Conservation (phyloP, 345 rosid species). For the Citrus sp. region DNA sequence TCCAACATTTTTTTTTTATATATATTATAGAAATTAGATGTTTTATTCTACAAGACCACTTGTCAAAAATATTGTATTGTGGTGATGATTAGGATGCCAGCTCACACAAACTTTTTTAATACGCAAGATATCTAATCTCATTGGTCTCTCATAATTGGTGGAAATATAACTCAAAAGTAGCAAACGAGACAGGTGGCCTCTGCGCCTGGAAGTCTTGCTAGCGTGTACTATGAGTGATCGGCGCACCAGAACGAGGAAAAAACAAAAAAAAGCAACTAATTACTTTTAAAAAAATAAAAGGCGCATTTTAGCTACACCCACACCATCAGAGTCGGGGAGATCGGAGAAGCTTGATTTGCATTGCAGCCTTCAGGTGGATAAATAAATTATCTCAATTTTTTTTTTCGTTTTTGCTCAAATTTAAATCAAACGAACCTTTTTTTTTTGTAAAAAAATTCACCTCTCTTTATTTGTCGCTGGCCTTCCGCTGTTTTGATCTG, state of each 20-base stretch:
- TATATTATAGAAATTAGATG: too few species aligned
- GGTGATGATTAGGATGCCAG: constrained; percentile 5
- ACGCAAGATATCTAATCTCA: neutral
- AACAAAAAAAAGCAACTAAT: too few species aligned
- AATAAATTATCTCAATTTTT: neutral
- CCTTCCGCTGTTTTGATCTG: constrained; percentile 6
- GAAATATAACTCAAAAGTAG: too few species aligned
- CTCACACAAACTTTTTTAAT: neutral
- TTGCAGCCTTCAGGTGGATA: neutral
- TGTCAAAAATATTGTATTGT: neutral
- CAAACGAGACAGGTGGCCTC: neutral
- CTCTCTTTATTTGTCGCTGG: neutral
- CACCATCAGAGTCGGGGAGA: constrained; percentile 16
- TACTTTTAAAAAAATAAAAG: neutral
- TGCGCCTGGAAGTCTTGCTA: neutral
- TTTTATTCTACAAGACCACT: too few species aligned
- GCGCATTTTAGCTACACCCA: constrained; percentile 23
- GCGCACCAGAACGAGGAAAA: neutral
- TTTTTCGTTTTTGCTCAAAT: neutral
- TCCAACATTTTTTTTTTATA: too few species aligned
- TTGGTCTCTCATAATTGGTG: neutral
- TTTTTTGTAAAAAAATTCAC: neutral
- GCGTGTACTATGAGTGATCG: neutral
- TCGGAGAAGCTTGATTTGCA: neutral
- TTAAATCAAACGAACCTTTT: neutral